Base-by-base conservation (phyloP, 345 rosid genomes). In the Salix viminalis region DNA sequence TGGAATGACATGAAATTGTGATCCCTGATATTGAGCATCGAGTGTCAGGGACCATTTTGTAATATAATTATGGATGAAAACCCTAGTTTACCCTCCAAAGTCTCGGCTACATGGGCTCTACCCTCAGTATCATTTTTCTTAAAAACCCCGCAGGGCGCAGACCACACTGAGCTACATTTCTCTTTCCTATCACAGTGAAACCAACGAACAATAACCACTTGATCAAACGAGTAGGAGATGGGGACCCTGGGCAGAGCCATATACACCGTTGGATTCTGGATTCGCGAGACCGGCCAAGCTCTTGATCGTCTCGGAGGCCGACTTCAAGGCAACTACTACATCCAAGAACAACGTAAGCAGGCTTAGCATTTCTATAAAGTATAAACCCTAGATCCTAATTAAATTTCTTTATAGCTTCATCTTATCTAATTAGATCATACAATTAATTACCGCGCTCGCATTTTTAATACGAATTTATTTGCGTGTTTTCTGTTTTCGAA, bases 231-330 rank as follows among this genome's bases (percentile, higher is more conserved):
- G 26, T 12, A 2, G 23, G 58, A 11, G 71, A 95, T 95, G 99
- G 97, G 97, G 79, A 95, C 92, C 75, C 86, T 95, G 23, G 97
- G 98, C 3, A 82, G 84, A 86, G 97, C 97, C 66, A 79, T 93
- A 65, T 93, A 93, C 92, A 81, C 93, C 74, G 91, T 93, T 23
- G 97, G 97, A 54, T 91, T 95, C 82, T 95, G 99, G 98, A 87
- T 95, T 84, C 92, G 99, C 74, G 98, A 95, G 89, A 89, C 92
- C 7, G 97, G 99, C 39, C 97, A 91, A 64, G 98, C 99, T 62
- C 88, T 95, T 71, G 94, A 91, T 89, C 97, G 96, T 54, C 96
- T 95, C 69, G 98, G 98, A 67, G 89, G 92, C 83, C 96, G 94
- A 75, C 93, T 92, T 81, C 98, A 93, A 84, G 96, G 97, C 82